A percentile compares a stretch with the other conserved stretches of the same genome.
These are phyloP conservation scores for Podospora comata DNA, from an alignment of 495 filamentous ascomycete genomes.

Conservation along the genomic window DNA sequence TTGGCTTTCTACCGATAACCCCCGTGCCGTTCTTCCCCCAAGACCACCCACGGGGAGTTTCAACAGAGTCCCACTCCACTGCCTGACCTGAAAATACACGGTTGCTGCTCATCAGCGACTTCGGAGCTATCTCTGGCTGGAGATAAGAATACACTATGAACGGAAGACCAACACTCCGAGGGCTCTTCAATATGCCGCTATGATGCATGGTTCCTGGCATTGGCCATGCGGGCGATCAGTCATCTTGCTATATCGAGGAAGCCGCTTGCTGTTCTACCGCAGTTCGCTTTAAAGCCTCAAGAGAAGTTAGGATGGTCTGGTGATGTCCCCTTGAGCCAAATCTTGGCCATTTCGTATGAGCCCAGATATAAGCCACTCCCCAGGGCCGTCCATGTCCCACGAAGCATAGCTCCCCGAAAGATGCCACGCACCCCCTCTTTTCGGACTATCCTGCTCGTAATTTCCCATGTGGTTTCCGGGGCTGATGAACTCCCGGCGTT, in stretches of 20 bases:
- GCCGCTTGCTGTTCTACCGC: too few species aligned
- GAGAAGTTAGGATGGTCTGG: conserved; percentile 1
- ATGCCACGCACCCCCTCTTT: conserved; percentile 68
- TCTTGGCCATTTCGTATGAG: conserved; percentile 75
- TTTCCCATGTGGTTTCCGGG: conserved; percentile 44
- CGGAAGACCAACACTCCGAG: not conserved
- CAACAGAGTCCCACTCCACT: not conserved
- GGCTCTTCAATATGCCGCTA: not conserved
- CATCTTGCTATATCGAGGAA: not conserved
- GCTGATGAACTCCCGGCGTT: conserved; percentile 39
- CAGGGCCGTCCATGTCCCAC: conserved; percentile 75
- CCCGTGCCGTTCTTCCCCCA: not conserved
- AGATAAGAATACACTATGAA: not conserved
- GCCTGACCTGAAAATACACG: not conserved
- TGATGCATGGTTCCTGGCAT: not conserved
- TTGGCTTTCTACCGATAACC: not conserved
- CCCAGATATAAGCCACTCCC: conserved; percentile 82
- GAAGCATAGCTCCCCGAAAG: conserved; percentile 71
- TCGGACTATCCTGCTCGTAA: conserved; percentile 59
- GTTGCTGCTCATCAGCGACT: not conserved
- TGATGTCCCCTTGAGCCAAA: conserved; percentile 53
- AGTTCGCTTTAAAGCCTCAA: not conserved
- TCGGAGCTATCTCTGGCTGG: not conserved
- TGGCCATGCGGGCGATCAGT: not conserved
- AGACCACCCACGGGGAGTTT: not conserved